Percentiles rank a stretch among this genome's conserved stretches.
phyloP scores from a whole-genome alignment of 2,329 filamentous ascomycete species.

The Didymosphaeria variabile region DNA sequence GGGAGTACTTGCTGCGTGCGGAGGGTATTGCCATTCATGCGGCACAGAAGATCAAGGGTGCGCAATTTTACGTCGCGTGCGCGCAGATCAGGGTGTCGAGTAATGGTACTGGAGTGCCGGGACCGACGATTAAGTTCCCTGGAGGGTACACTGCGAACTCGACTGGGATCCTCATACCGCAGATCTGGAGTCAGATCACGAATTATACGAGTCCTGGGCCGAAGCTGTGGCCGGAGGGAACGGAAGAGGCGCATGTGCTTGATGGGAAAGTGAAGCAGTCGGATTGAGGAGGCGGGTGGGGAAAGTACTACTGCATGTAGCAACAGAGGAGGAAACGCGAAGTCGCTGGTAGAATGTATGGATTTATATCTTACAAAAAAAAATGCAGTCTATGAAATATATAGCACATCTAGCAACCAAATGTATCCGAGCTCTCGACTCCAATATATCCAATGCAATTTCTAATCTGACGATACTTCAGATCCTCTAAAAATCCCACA shows the following conservation, averaged over 20 bases:
- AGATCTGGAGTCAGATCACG: conserved; percentile 27
- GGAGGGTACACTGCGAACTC: conserved; percentile 45
- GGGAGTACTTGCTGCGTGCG: conserved; percentile 55
- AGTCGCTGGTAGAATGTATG: not conserved
- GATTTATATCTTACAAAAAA: not conserved
- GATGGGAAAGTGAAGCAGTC: conserved; percentile 10
- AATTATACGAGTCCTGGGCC: conserved; percentile 40
- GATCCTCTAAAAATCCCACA: conserved; percentile 43
- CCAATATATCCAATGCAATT: conserved; percentile 3
- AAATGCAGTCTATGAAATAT: not conserved
- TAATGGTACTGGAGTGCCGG: conserved; percentile 36
- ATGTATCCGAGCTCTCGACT: not conserved
- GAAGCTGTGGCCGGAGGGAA: conserved; percentile 30
- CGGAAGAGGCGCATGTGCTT: conserved; percentile 23
- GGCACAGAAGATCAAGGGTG: conserved; percentile 32
- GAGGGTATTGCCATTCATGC: conserved; percentile 49
- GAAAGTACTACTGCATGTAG: too few species aligned
- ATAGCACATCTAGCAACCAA: not conserved
- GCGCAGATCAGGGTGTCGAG: conserved; percentile 53
- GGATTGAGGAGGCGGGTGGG: not conserved
- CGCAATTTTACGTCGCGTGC: conserved; percentile 56
- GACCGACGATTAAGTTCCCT: conserved; percentile 50
- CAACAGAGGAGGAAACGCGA: too few species aligned
- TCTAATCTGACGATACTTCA: not conserved
- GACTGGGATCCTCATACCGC: conserved; percentile 44